Percentiles rank a stretch among this genome's conserved stretches.
Conservation (phyloP, 2,329 filamentous ascomycete genomes). For the Hawksworthiomyces lignivorus region DNA sequence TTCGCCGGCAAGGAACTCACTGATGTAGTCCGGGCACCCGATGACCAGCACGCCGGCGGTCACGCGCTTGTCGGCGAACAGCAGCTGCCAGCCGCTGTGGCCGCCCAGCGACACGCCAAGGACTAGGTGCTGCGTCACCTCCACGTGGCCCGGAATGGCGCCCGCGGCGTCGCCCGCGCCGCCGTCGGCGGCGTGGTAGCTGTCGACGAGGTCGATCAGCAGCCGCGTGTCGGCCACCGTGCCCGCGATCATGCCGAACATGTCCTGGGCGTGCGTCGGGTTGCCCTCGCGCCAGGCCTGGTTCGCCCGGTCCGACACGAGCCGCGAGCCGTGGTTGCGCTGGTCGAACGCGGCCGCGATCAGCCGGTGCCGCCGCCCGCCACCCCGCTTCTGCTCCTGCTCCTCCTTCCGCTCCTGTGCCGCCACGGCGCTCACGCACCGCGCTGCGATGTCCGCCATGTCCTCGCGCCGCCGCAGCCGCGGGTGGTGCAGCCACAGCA, state of each 20-base stretch:
- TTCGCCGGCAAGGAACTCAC: constrained; percentile 29
- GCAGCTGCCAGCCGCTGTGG: constrained; percentile 76
- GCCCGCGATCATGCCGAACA: constrained; percentile 70
- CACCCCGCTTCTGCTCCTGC: constrained; percentile 33
- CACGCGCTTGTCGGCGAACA: constrained; percentile 72
- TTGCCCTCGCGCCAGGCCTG: constrained; percentile 75
- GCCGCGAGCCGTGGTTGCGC: constrained; percentile 77
- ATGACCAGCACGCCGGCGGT: constrained; percentile 73
- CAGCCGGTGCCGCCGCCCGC: constrained; percentile 29
- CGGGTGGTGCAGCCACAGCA: constrained; percentile 88
- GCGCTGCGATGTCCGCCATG: constrained; percentile 70
- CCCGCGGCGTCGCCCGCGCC: neutral
- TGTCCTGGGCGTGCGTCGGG: constrained; percentile 76
- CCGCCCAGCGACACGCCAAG: constrained; percentile 82
- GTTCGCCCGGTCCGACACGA: constrained; percentile 62
- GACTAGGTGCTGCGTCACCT: constrained; percentile 49
- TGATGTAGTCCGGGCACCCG: constrained; percentile 80
- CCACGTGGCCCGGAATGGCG: constrained; percentile 3
- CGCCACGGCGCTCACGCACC: constrained; percentile 63
- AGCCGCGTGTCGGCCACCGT: constrained; percentile 68
- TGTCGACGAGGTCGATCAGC: constrained; percentile 70
- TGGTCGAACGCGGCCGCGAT: constrained; percentile 86
- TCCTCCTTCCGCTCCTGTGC: constrained; percentile 21
- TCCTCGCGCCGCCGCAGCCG: constrained; percentile 60
- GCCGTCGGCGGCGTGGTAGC: constrained; percentile 19